Conservation (phyloP, 2,329 filamentous ascomycete species). For the Fusarium foetens region DNA sequence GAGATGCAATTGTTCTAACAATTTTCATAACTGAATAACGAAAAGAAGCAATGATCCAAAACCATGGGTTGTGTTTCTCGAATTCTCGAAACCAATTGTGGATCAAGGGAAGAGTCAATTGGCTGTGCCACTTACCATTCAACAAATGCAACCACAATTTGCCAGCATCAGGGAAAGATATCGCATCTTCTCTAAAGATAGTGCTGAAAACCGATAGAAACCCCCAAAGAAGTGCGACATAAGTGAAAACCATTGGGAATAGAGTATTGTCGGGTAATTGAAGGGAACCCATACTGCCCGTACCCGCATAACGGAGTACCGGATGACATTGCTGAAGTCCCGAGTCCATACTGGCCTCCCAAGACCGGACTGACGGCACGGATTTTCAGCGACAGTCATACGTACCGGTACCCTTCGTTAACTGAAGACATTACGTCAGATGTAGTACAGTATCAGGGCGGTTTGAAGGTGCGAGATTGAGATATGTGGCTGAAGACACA, state of each 20-base stretch:
- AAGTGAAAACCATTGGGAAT: background rate
- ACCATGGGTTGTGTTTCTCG: conserved; percentile 1
- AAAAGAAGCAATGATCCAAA: background rate
- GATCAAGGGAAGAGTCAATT: background rate
- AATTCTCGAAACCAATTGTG: conserved; percentile 20
- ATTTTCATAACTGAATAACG: background rate
- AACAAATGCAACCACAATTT: background rate
- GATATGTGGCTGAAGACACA: background rate
- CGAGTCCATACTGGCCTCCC: no score
- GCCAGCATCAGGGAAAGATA: background rate
- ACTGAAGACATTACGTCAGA: background rate
- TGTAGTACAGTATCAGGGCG: background rate
- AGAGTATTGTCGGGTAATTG: background rate
- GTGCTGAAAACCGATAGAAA: background rate
- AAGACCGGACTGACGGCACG: background rate
- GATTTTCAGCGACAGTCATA: background rate
- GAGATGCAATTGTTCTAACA: background rate
- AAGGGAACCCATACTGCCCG: background rate
- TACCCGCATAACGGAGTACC: background rate
- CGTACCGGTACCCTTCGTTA: background rate
- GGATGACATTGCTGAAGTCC: background rate
- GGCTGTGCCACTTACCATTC: background rate
- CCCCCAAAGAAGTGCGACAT: background rate
- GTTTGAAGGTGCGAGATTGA: background rate
- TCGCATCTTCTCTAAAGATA: background rate